Conservation (phyloP, 352 stramenopile species). For the Elongisporangium anandrum region DNA sequence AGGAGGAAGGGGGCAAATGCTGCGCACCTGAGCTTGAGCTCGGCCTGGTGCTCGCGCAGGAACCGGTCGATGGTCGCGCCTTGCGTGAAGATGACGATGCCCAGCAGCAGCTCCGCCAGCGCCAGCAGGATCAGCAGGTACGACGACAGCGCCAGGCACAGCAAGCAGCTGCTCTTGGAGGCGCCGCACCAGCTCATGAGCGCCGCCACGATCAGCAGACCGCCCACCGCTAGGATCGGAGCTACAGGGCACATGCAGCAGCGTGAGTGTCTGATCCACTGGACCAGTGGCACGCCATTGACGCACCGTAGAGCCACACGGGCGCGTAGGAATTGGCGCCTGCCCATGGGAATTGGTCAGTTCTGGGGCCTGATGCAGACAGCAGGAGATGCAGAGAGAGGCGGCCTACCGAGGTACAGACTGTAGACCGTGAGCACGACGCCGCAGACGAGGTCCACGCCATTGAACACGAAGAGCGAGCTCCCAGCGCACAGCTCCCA, state of each 20-base stretch:
- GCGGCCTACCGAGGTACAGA: constrained; percentile 40
- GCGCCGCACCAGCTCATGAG: constrained; percentile 67
- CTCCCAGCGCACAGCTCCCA: constrained; percentile 54
- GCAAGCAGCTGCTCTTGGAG: constrained; percentile 35
- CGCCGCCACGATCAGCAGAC: constrained; percentile 37
- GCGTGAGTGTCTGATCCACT: not conserved
- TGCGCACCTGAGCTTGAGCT: constrained; percentile 58
- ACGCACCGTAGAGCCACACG: constrained; percentile 51
- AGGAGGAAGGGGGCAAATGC: no score
- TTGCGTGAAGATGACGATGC: constrained; percentile 67
- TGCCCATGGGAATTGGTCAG: constrained; percentile 3
- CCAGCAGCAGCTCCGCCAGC: constrained; percentile 51
- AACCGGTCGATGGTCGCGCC: constrained; percentile 54
- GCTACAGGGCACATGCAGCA: not conserved
- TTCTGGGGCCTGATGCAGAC: not conserved
- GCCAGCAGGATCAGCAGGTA: constrained; percentile 58
- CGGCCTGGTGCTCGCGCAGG: constrained; percentile 51
- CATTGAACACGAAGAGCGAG: constrained; percentile 69
- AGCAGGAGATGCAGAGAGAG: not conserved
- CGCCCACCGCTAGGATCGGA: constrained; percentile 49
- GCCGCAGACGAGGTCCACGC: constrained; percentile 58
- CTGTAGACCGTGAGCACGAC: constrained; percentile 53
- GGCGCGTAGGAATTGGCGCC: constrained; percentile 61
- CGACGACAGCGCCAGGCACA: constrained; percentile 53
- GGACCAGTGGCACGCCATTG: not conserved